These are phyloP conservation scores for Populus alba DNA, from an alignment of 345 rosid genomes.

Conservation along the genomic window DNA sequence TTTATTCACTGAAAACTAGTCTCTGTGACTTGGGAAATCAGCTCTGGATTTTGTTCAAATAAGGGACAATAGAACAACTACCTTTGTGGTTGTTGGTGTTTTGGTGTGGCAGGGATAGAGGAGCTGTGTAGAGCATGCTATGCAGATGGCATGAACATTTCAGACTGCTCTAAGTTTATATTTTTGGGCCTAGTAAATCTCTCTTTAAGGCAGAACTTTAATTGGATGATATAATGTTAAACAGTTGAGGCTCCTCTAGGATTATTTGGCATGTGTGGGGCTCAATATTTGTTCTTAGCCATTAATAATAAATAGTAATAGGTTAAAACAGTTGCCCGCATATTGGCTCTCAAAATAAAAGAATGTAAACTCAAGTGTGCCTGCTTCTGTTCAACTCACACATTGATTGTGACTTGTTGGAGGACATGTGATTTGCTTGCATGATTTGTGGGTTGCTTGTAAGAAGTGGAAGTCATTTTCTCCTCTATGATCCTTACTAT, in stretches of 20 bases:
- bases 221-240: not conserved
- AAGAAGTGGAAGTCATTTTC: not conserved
- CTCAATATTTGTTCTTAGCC: not conserved
- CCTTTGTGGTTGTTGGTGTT: not conserved
- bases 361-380: not conserved
- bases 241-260: not conserved
- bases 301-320: not conserved
- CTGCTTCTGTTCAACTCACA: not conserved
- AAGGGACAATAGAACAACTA: not conserved
- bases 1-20: not conserved
- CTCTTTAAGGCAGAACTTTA: too few species aligned
- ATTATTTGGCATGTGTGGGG: not conserved
- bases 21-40: not conserved
- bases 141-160: not conserved
- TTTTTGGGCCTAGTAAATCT: not conserved
- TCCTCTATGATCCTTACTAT: not conserved
- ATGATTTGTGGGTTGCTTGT: not conserved
- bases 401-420: not conserved
- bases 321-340: not conserved
- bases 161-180: not conserved
- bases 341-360: not conserved
- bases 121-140: not conserved
- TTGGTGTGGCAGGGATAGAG: not conserved
- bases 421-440: not conserved
- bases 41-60: not conserved